Base-by-base conservation (phyloP, 768 basidiomycete genomes). In the Mycena olivaceomarginata region DNA sequence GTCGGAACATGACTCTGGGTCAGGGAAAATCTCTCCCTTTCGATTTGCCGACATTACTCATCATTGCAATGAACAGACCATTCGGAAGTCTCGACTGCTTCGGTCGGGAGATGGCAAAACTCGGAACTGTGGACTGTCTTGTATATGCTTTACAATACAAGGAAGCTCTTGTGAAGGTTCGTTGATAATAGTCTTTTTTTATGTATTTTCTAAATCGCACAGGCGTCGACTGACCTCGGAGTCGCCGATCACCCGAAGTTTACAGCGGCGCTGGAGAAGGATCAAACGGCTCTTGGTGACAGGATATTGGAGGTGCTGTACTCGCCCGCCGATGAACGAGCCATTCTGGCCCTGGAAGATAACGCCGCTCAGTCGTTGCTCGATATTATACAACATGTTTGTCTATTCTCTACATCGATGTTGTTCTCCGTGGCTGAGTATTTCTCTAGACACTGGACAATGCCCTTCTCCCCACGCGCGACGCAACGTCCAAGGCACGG, bases 381-480 rank as follows among this genome's bases (percentile, higher is more conserved):
- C 37, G 78, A 79, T 41, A 77, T 79, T 46, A 37, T 77, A 7
- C 78, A 79, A 67, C 25, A 74, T 68, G 78, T 79, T 31, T 6
- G 74, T 64, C 2, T 1, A 9, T 41, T 18, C 9, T 20, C 20
- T 20, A 56, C 1, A n/a, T 12, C 16, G 2, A 7, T 8, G 3
- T 56, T 13, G 16, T 15, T 1, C 1, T 16, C 3, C 9, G 13
- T 43, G 20, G 16, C 51, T 53, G 20, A 53, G 0, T 65, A 31
- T 20, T 31, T 64, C 41, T 31, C 25, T 68, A 76, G 75, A 66
- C 65, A 37, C 53, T 76, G 25, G 75, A 76, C 39, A 65, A 41
- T 18, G 75, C 63, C 7, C 56, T 76, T 1, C 25, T 76, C 18
- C 69, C 18, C 9, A 69, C 68, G 0, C 51, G 75, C 53, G 75